phyloP scores from a whole-genome alignment of 148 eudicot species.

The Amaranthus palmeri region DNA sequence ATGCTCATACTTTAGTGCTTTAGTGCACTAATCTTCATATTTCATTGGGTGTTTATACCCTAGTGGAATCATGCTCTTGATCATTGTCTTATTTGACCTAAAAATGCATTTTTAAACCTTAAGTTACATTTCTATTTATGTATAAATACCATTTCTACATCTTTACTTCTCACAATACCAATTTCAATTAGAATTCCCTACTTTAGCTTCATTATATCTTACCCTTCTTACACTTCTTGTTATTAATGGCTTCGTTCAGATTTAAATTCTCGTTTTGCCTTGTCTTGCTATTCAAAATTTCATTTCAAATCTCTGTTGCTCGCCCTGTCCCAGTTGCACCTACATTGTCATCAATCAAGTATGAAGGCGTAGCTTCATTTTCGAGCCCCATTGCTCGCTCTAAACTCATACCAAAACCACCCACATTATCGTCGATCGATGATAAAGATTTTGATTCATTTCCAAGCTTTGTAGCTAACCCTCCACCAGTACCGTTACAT shows the following conservation, averaged over 20 bases:
- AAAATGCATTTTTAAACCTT: background rate
- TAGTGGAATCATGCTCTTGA: constrained; percentile 16
- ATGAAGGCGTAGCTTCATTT: no score
- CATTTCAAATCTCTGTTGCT: constrained; percentile 13
- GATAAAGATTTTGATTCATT: constrained; percentile 3
- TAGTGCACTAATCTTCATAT: constrained; percentile 13
- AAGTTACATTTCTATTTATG: background rate
- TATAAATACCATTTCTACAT: background rate
- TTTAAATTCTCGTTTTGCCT: constrained; percentile 35
- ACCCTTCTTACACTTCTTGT: background rate
- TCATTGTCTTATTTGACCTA: constrained; percentile 18
- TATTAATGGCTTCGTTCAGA: constrained; percentile 29
- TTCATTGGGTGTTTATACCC: constrained; percentile 12
- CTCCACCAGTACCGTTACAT: background rate
- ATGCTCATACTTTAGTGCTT: constrained; percentile 5
- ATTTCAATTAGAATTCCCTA: background rate
- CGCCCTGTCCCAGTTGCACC: constrained; percentile 13
- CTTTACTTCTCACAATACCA: background rate
- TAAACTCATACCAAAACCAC: no score
- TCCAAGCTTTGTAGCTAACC: constrained; percentile 19
- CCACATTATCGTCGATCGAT: no score
- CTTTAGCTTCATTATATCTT: background rate
- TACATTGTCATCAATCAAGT: no score
- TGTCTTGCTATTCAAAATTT: constrained; percentile 12
- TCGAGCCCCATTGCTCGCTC: no score